Conservation (phyloP, 1,284 basidiomycete species). For the Entoloma clypeatum region DNA sequence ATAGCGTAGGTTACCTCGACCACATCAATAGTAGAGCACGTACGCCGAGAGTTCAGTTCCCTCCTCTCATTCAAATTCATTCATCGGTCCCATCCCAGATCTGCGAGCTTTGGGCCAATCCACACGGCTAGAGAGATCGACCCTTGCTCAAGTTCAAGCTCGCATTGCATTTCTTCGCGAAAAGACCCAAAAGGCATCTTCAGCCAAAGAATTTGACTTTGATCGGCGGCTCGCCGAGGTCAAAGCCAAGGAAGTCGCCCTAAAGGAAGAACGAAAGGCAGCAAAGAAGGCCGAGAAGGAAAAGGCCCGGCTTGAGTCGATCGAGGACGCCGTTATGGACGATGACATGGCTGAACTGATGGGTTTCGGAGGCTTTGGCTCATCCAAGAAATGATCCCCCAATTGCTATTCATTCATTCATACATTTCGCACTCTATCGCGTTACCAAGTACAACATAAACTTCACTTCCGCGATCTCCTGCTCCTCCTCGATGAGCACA, state of each 20-base stretch:
- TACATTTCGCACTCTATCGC: constrained; percentile 24
- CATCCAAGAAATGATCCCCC: constrained; percentile 61
- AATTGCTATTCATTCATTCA: constrained; percentile 11
- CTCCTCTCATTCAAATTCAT: constrained; percentile 13
- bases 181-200: constrained; percentile 75
- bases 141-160: constrained; percentile 86
- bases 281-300: constrained; percentile 72
- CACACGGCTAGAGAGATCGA: constrained; percentile 87
- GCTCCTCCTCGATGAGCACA: constrained; percentile 79
- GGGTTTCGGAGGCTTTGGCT: constrained; percentile 91
- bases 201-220: constrained; percentile 90
- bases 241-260: constrained; percentile 62
- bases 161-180: constrained; percentile 87
- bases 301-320: constrained; percentile 58
- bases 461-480: constrained; percentile 83
- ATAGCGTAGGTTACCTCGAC: constrained; percentile 90
- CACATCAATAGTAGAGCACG: constrained; percentile 94
- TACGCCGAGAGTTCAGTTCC: constrained; percentile 44
- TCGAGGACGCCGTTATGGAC: constrained; percentile 50
- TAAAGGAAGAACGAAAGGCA: constrained; percentile 67
- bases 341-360: constrained; percentile 79
- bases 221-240: constrained; percentile 84
- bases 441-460: constrained; percentile 68
- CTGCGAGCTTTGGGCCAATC: constrained; percentile 90
- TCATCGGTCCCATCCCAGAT: constrained; percentile 55